A percentile compares a stretch with the other conserved stretches of the same genome.
phyloP scores from a whole-genome alignment of 768 basidiomycete genomes.

The Xanthoconium stramineum region DNA sequence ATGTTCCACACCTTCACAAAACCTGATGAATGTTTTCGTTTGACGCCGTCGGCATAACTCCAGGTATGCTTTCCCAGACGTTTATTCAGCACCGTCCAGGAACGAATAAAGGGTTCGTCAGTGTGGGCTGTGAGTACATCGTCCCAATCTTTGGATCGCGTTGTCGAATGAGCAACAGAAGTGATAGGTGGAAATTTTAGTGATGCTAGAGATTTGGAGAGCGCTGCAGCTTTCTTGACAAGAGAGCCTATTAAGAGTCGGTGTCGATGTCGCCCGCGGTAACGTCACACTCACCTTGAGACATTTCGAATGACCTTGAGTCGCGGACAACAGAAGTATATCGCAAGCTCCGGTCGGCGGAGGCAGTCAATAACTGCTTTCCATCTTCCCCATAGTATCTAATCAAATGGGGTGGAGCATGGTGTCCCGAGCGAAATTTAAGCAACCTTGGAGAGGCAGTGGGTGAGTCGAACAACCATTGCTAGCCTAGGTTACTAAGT shows the following conservation, averaged over 20 bases:
- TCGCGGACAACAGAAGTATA: slow-evolving; percentile 93
- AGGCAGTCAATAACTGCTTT: slow-evolving; percentile 87
- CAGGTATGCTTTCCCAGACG: slow-evolving; percentile 74
- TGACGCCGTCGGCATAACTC: slow-evolving; percentile 48
- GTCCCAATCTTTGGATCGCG: slow-evolving; percentile 94
- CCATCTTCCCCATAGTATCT: slow-evolving; percentile 97
- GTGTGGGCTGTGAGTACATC: slow-evolving; percentile 90
- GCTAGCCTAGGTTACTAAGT: slow-evolving; percentile 45
- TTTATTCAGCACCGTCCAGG: slow-evolving; percentile 87
- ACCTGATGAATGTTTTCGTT: slow-evolving; percentile 51
- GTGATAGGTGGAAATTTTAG: slow-evolving; percentile 84
- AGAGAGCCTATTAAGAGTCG: slow-evolving; percentile 63
- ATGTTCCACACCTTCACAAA: slow-evolving; percentile 60
- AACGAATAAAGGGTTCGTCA: slow-evolving; percentile 77
- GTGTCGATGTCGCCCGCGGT: slow-evolving; percentile 2
- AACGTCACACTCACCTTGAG: slow-evolving; percentile 63
- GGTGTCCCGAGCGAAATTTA: slow-evolving; percentile 92
- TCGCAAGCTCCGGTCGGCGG: slow-evolving; percentile 83
- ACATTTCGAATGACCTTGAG: slow-evolving; percentile 90
- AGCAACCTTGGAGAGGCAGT: slow-evolving; percentile 81
- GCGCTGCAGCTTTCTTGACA: slow-evolving; percentile 70
- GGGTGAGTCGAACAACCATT: slow-evolving; percentile 97
- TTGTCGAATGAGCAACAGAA: slow-evolving; percentile 72
- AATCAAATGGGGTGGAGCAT: slow-evolving; percentile 85
- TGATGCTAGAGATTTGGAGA: slow-evolving; percentile 75